Evolutionary conservation across 1,284 basidiomycete genomes (phyloP), one percentile per base, ranked within the genome.

Genomic region (Fomes fomentarius): DNA sequence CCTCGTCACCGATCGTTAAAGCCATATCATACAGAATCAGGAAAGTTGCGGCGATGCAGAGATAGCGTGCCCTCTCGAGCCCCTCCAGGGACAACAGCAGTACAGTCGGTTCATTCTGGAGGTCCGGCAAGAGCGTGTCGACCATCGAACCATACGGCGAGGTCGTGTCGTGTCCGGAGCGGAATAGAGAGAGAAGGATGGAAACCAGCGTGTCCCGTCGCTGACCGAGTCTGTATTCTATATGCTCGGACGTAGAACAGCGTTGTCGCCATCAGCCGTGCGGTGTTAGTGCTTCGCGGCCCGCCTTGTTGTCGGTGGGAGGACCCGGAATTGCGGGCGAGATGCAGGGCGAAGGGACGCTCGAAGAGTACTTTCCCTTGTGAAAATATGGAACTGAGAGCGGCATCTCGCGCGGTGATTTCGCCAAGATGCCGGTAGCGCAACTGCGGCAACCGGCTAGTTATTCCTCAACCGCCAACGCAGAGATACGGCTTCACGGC

Each of bases 1-100:
- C 67, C 63, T 69, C 67, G 22, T 67, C 47, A 24, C 56, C 55
- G 19, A 67, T 59, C 7, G 66, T 69, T 40, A 68, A 19, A 25
- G 53, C 21, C 34, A 61, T 52, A 40, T 68, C 66, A 45, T 65
- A 68, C 25, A 65, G 5, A 8, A 58, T 4, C 4, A 52, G 33
- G 11, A 38, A 44, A 17, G 57, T 39, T 26, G 55, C 25, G 3
- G 63, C 63, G 14, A 64, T 47, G 4, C 52, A 53, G 11, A 65
- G 60, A 41, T 53, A 62, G 11, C 55, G 54, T 15, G 59, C 49
- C 14, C 51, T 53, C 46, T 61, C 42, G 25, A 50, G 26, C 15
- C 57, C 64, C 3, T 61, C 54, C 19, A 65, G 43, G 21, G 47
- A 41, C 28, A 31, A 12, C 12, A 57, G 12, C 39, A 62, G 21